Evolutionary conservation across 2,329 filamentous ascomycete species (phyloP).

Genomic region (Fusarium denticulatum): DNA sequence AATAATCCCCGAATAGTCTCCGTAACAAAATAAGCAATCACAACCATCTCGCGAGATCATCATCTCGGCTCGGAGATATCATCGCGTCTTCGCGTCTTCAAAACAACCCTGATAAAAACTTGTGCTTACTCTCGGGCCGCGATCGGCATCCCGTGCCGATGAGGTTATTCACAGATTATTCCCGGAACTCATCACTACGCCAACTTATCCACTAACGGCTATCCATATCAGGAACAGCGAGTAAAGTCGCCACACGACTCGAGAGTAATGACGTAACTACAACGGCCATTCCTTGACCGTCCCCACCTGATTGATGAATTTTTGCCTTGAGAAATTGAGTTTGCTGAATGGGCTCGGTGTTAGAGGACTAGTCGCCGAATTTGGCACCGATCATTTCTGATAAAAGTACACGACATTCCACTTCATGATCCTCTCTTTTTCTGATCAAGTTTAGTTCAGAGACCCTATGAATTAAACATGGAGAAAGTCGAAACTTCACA

Average conservation of each 20-base stretch:
- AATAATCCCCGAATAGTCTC: not conserved
- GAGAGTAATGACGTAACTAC: not conserved
- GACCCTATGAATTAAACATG: not conserved
- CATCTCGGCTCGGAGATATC: not conserved
- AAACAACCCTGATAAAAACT: not conserved
- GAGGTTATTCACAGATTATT: slow-evolving; percentile 24
- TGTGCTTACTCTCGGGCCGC: not conserved
- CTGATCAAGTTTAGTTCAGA: not conserved
- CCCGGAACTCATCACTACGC: not conserved
- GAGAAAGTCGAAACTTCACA: slow-evolving; percentile 8
- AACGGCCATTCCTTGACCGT: slow-evolving; percentile 1
- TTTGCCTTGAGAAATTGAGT: not conserved
- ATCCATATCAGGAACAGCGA: not conserved
- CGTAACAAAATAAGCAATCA: not conserved
- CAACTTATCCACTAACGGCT: not conserved
- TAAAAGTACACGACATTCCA: slow-evolving; percentile 1
- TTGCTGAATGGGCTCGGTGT: not conserved
- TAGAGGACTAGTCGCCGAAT: slow-evolving; percentile 17
- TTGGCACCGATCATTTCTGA: not conserved
- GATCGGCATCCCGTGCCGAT: slow-evolving; percentile 12
- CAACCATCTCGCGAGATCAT: not conserved
- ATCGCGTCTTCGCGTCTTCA: not conserved
- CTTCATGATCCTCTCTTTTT: not conserved
- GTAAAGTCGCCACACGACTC: not conserved
- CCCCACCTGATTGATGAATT: not conserved